Evolutionary conservation across 371 early-diverging fungal genomes (phyloP).

Genomic region (Saksenaea oblongispora): DNA sequence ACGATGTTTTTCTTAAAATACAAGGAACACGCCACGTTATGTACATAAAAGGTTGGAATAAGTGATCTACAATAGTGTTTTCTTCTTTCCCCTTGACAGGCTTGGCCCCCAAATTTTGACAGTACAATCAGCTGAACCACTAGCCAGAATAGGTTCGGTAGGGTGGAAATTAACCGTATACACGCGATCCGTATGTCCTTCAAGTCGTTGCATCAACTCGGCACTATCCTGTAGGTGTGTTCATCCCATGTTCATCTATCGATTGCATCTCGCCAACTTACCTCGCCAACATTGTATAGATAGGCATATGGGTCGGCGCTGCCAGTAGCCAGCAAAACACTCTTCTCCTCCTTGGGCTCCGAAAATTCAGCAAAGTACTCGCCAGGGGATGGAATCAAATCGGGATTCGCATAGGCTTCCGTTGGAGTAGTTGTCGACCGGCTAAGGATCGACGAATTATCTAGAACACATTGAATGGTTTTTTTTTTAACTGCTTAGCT

Average conservation of each 20-base stretch:
- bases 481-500: conserved; percentile 5
- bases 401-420: conserved; percentile 44
- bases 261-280: conserved; percentile 6
- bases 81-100: conserved; percentile 48
- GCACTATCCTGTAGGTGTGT: conserved; percentile 54
- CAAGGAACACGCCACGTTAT: neutral
- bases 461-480: conserved; percentile 13
- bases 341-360: conserved; percentile 56
- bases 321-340: conserved; percentile 80
- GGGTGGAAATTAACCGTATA: conserved; percentile 87
- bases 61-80: conserved; percentile 31
- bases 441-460: conserved; percentile 47
- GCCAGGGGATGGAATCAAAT: conserved; percentile 23
- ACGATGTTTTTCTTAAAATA: neutral
- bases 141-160: conserved; percentile 75
- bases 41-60: neutral
- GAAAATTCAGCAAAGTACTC: conserved; percentile 46
- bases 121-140: conserved; percentile 83
- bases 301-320: conserved; percentile 87
- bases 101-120: conserved; percentile 80
- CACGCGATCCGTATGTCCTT: conserved; percentile 87
- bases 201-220: conserved; percentile 75
- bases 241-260: neutral
- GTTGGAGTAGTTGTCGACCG: conserved; percentile 28
- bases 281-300: conserved; percentile 77